A percentile compares a stretch with the other conserved stretches of the same genome.
These are phyloP conservation scores for Diaporthe capsici DNA, from an alignment of 2,329 filamentous ascomycete species.

Conservation along the genomic window DNA sequence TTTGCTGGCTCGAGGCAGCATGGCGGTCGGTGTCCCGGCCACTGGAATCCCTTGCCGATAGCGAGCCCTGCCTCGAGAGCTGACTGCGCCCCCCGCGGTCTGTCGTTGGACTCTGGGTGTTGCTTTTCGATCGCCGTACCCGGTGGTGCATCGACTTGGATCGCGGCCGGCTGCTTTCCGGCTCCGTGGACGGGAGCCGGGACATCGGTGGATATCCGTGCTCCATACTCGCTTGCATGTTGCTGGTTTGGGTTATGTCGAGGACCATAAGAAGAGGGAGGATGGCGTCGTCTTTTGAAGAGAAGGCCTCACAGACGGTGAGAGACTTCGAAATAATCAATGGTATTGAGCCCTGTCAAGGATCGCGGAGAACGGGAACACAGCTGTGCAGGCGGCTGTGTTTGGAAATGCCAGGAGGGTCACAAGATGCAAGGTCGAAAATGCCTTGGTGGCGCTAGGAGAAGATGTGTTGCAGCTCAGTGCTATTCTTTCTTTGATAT, in stretches of 20 bases:
- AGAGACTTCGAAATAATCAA: neutral
- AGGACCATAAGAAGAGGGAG: too few species aligned
- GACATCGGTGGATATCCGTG: neutral
- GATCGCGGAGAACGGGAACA: neutral
- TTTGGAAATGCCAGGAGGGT: neutral
- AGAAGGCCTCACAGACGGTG: too few species aligned
- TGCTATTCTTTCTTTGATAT: neutral
- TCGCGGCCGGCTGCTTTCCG: neutral
- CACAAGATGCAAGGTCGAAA: neutral
- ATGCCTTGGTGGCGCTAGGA: neutral
- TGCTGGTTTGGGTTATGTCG: neutral
- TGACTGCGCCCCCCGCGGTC: neutral
- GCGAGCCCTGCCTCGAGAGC: neutral
- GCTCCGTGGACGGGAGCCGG: neutral
- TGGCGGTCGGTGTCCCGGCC: conserved; percentile 64
- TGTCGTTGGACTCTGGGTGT: neutral
- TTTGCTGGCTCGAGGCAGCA: conserved; percentile 45
- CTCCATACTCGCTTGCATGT: neutral
- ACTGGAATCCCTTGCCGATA: conserved; percentile 45
- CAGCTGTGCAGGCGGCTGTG: too few species aligned
- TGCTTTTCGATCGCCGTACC: neutral
- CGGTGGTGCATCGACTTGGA: neutral
- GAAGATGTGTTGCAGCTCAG: neutral
- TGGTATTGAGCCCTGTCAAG: neutral
- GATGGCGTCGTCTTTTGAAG: neutral